phyloP scores from a whole-genome alignment of 257 asterid species.

The Craterostigma plantagineum region DNA sequence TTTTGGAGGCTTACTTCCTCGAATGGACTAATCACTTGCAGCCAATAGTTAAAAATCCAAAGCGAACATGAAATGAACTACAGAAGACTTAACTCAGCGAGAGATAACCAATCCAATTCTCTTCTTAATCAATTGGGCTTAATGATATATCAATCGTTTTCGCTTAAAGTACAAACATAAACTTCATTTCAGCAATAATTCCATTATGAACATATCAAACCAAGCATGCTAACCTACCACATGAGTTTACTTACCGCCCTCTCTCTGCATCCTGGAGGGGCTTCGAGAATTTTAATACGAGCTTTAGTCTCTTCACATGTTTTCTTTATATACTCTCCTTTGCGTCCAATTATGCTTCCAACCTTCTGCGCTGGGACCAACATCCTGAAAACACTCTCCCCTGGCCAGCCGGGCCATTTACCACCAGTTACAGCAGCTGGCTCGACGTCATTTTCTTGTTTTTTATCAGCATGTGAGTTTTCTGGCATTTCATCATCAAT shows the following conservation, averaged over 20 bases:
- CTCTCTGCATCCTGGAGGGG: slow-evolving; percentile 85
- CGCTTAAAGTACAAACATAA: too few species aligned
- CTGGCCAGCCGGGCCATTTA: slow-evolving; percentile 99
- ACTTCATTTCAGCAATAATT: too few species aligned
- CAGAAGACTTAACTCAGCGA: too few species aligned
- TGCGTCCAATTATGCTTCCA: slow-evolving; percentile 95
- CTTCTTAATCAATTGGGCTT: too few species aligned
- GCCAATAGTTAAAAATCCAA: too few species aligned
- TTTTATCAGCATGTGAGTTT: slow-evolving; percentile 25
- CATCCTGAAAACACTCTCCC: slow-evolving; percentile 84
- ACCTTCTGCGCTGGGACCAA: slow-evolving; percentile 97
- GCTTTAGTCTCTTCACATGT: slow-evolving; percentile 92
- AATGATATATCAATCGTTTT: too few species aligned
- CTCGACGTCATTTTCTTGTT: slow-evolving; percentile 24
- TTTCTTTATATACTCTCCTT: slow-evolving; percentile 88
- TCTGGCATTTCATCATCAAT: slow-evolving; percentile 13
- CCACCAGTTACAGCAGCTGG: slow-evolving; percentile 33
- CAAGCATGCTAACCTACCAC: too few species aligned
- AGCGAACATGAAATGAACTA: too few species aligned
- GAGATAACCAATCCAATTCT: too few species aligned
- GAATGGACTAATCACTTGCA: too few species aligned
- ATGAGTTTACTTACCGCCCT: slow-evolving; percentile 64
- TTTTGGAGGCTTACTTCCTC: too few species aligned
- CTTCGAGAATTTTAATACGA: slow-evolving; percentile 92
- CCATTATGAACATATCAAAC: too few species aligned